These are phyloP conservation scores for Garcia nutans DNA, from an alignment of 345 rosid species.

Conservation along the genomic window DNA sequence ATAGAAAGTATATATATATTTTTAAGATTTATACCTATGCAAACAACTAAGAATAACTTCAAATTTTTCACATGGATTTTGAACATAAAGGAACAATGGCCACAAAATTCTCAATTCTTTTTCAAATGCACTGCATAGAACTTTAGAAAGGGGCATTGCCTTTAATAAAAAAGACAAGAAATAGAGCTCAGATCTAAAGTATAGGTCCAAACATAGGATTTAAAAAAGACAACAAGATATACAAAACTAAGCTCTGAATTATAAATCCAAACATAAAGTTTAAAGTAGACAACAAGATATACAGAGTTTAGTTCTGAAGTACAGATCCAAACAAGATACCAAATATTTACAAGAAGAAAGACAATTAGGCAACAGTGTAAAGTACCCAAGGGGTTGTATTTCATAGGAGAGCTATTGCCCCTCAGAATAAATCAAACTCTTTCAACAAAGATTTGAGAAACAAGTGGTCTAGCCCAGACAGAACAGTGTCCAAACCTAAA, in stretches of 20 bases:
- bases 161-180: neutral
- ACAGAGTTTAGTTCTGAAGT: neutral
- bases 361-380: neutral
- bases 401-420: neutral
- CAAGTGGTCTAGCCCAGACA: neutral
- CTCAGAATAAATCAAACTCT: neutral
- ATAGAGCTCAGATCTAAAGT: neutral
- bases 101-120: neutral
- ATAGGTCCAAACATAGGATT: neutral
- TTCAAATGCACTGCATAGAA: neutral
- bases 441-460: neutral
- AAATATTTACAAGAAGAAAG: neutral
- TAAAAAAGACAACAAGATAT: too few relatives aligned
- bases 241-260: too few relatives aligned
- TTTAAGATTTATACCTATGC: too few relatives aligned
- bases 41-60: neutral
- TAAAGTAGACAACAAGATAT: too few relatives aligned
- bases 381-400: too few relatives aligned
- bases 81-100: neutral
- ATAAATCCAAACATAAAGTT: too few relatives aligned
- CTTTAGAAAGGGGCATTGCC: neutral
- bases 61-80: neutral
- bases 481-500: neutral
- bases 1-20: neutral
- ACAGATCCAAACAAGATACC: neutral